Evolutionary conservation across 768 basidiomycete genomes (phyloP), one percentile per base, ranked within the genome.

Genomic region (Erythrobasidium yunnanense): DNA sequence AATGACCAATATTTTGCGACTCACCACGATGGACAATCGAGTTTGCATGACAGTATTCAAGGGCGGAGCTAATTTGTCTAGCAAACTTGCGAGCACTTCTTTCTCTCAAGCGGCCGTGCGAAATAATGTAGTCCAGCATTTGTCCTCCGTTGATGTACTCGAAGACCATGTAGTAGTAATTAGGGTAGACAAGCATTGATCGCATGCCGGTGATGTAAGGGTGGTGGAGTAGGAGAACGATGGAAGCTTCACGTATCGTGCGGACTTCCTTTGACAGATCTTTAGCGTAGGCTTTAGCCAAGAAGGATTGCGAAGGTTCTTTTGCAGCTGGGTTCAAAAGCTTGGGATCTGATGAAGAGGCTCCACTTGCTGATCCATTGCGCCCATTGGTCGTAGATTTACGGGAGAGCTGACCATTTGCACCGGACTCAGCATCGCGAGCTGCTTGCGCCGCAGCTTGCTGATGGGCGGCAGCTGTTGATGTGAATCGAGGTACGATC

Each of bases 61-160:
- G 80, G 1, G 95, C 95, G 72, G 87, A 88, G 34, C 89, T 92
- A 69, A 99, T 97, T 77, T 99, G 95, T 30, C 95, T 79, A 3
- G 95, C 91, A 77, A 99, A 99, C 80, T 96, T 97, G 71, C 95
- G 81, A 22, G 95, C 95, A 42, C 91, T 90, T 63, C 93, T 83
- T 77, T 97, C 95, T 50, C 95, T 82, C 66, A 97, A 82, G 33
- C 95, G 82, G 18, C 95, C 95, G 73, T 99, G 95, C 72, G 88
- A 88, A 78, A 99, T 99, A 79, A 99, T 97, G 76, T 93, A 99
- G 81, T 99, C 95, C 70, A 99, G 84, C 90, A 99, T 91, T 81
- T 99, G 95, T 0, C 95, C 95, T 32, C 95, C 95, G 71, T 91
- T 93, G 77, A 97, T 89, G 76, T 95, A 96, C 77, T 99, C 95